Evolutionary conservation across 805 yeast genomes (phyloP), one percentile per base, ranked within the genome.

Genomic region (Wickerhamiella slavikovae): DNA sequence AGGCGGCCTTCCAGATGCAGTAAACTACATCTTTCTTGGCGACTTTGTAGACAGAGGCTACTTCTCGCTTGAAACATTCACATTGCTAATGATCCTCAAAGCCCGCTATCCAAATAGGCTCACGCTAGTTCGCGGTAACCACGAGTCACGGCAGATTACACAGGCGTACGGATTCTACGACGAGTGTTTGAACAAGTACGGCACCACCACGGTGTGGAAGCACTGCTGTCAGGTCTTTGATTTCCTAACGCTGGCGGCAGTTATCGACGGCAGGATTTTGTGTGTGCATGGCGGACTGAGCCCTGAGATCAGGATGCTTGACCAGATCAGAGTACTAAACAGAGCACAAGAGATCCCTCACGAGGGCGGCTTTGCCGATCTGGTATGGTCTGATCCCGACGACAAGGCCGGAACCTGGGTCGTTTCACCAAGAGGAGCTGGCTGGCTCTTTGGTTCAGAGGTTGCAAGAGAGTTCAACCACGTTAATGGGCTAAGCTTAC

Each of bases 11-110:
- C 96, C 96, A 0, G 71, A 71, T 34, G 41, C 40, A 5, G 71
- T 74, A 30, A 72, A 74, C 49, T 85, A 77, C 54, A 67, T 85
- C 27, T 85, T 85, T 42, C 54, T 85, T 42, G 98, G 98, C 22
- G 98, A 85, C 52, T 85, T 85, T 48, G 98, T 85, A 29, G 98
- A 85, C 54, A 64, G 98, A 49, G 98, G 98, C n/a, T 89, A 80
- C 52, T 85, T 85, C 53, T 72, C 89, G 28, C 58, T 85, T 36
- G 98, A 85, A 47, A 85, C 96, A 0, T 83, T 85, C 55, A 85
- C 96, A 4, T 57, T 89, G 38, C 60, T 85, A 42, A 82, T 85
- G 95, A 82, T 85, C 38, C 61, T 85, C 34, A 85, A 85, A 51
- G 94, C 82, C 13, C 74, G 77, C 37, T 78, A 71, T 44, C 92